Conservation (phyloP, 306 rosid species). For the Vigna nakashimae region DNA sequence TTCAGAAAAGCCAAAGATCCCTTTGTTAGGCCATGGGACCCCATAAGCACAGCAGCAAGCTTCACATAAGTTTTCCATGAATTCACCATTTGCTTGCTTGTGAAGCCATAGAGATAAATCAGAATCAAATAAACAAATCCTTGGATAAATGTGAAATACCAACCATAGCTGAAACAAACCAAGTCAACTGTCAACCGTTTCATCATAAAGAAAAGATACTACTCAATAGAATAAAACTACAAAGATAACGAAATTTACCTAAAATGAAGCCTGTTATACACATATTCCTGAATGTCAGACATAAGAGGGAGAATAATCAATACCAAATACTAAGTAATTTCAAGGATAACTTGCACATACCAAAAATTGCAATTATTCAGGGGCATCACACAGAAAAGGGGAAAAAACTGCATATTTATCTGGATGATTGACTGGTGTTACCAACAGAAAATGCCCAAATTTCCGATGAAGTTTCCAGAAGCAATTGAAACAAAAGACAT, state of each 20-base stretch:
- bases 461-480: slow-evolving; percentile 3
- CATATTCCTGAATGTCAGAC: slow-evolving; percentile 75
- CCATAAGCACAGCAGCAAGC: slow-evolving; percentile 94
- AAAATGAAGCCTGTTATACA: slow-evolving; percentile 92
- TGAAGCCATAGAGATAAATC: slow-evolving; percentile 90
- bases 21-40: slow-evolving; percentile 97
- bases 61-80: slow-evolving; percentile 98
- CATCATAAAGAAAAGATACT: not conserved
- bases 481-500: not conserved
- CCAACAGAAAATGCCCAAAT: not conserved
- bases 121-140: slow-evolving; percentile 89
- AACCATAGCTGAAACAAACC: slow-evolving; percentile 77
- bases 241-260: slow-evolving; percentile 56
- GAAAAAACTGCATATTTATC: not conserved
- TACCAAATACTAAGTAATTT: not conserved
- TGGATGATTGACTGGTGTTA: not conserved
- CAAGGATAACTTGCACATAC: not conserved
- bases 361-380: not conserved
- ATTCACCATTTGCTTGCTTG: slow-evolving; percentile 96
- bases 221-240: slow-evolving; percentile 11
- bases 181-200: slow-evolving; percentile 4
- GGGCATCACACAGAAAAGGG: slow-evolving; percentile 25
- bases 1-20: slow-evolving; percentile 96
- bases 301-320: not conserved
- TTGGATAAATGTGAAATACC: slow-evolving; percentile 99